Conservation (phyloP, 768 basidiomycete genomes). For the Naganishia vaughanmartiniae region DNA sequence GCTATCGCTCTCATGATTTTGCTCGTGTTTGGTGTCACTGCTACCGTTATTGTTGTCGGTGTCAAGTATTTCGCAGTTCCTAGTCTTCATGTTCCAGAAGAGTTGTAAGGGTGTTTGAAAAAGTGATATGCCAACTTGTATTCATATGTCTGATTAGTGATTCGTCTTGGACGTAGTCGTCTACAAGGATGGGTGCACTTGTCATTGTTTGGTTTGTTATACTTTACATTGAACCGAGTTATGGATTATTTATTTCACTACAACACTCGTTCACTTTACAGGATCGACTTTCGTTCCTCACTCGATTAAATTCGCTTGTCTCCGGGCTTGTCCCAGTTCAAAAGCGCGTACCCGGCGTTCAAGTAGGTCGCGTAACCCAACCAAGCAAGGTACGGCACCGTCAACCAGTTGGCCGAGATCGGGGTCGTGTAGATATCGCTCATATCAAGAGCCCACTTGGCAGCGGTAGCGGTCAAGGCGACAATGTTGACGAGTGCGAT, state of each 20-base stretch:
- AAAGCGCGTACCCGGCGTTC: conserved; percentile 65
- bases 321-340: conserved; percentile 53
- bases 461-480: conserved; percentile 59
- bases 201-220: too few species aligned
- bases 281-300: too few species aligned
- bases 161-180: too few species aligned
- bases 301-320: conserved; percentile 23
- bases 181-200: too few species aligned
- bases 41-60: conserved; percentile 9
- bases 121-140: not conserved
- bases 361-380: conserved; percentile 65
- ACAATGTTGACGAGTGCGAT: conserved; percentile 60
- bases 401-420: conserved; percentile 58
- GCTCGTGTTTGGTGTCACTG: conserved; percentile 14
- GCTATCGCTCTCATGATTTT: conserved; percentile 12
- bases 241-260: too few species aligned
- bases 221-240: too few species aligned
- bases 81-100: conserved; percentile 16
- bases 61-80: conserved; percentile 19
- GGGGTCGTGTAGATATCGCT: conserved; percentile 53
- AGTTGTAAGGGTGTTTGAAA: conserved; percentile 11
- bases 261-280: too few species aligned
- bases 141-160: not conserved
- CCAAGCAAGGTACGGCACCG: conserved; percentile 68
- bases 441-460: conserved; percentile 63